These are phyloP conservation scores for Alternaria alternata DNA, from an alignment of 2,329 filamentous ascomycete genomes.

Conservation along the genomic window DNA sequence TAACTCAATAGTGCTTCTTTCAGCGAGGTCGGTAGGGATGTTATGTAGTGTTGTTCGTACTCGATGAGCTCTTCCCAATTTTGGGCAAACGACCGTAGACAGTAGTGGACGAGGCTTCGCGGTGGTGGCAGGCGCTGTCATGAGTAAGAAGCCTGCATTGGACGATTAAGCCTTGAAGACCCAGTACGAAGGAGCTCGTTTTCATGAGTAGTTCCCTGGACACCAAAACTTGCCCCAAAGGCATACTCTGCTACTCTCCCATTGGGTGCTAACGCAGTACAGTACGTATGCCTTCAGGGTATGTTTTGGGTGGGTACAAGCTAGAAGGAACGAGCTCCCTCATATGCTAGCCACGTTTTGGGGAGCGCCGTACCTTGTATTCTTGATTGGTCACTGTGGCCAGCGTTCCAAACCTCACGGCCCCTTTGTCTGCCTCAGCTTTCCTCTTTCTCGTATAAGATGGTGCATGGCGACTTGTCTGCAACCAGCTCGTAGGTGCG, in stretches of 20 bases:
- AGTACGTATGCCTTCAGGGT: too few species aligned
- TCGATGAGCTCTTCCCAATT: conserved; percentile 66
- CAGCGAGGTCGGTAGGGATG: conserved; percentile 59
- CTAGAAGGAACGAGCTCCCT: too few species aligned
- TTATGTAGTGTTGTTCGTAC: conserved; percentile 65
- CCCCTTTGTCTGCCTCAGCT: conserved; percentile 15
- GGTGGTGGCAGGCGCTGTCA: conserved; percentile 41
- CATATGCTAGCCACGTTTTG: not conserved
- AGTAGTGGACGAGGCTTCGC: conserved; percentile 58
- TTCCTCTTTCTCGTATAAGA: conserved; percentile 24
- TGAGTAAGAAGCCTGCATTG: conserved; percentile 32
- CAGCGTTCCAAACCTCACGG: conserved; percentile 35
- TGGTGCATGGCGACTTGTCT: conserved; percentile 43
- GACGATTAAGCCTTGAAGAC: conserved; percentile 21
- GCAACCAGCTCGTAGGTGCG: conserved; percentile 57
- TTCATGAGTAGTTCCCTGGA: too few species aligned
- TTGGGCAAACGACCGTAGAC: conserved; percentile 62
- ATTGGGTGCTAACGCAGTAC: too few species aligned
- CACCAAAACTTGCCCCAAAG: too few species aligned
- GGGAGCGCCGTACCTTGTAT: conserved; percentile 31
- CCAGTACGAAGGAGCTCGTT: not conserved
- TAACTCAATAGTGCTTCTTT: conserved; percentile 66
- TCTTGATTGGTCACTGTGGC: conserved; percentile 35
- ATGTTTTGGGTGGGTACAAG: too few species aligned
- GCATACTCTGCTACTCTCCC: too few species aligned